Percentiles rank a stretch among this genome's conserved stretches.
Conservation (phyloP, 805 yeast species). For the Zygosaccharomyces pseudorouxii region DNA sequence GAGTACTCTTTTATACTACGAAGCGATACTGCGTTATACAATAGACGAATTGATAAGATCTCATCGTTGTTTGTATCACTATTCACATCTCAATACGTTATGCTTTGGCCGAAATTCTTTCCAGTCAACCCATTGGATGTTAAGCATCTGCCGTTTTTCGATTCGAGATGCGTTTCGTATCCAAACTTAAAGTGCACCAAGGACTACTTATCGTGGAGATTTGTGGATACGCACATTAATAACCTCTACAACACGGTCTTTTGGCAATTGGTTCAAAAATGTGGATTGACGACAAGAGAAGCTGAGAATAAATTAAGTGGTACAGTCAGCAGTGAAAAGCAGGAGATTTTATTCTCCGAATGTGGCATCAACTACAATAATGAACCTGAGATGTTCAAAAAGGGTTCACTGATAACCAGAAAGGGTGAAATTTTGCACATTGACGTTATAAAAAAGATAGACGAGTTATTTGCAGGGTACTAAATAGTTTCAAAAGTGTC, state of each 20-base stretch:
- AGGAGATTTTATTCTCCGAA: slow-evolving; percentile 73
- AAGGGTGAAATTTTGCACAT: slow-evolving; percentile 46
- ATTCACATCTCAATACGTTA: slow-evolving; percentile 71
- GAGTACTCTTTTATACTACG: slow-evolving; percentile 82
- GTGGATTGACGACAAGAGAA: slow-evolving; percentile 67
- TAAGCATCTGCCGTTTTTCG: slow-evolving; percentile 75
- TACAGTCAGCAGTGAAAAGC: slow-evolving; percentile 76
- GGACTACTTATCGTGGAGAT: slow-evolving; percentile 92
- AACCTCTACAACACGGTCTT: slow-evolving; percentile 90
- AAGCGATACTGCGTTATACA: slow-evolving; percentile 62
- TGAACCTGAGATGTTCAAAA: slow-evolving; percentile 82
- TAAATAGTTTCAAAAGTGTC: slow-evolving; percentile 2
- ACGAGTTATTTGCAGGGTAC: slow-evolving; percentile 35
- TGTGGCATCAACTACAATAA: slow-evolving; percentile 87
- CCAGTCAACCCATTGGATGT: slow-evolving; percentile 45
- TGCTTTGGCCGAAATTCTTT: slow-evolving; percentile 60
- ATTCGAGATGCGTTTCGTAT: slow-evolving; percentile 82
- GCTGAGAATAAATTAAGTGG: slow-evolving; percentile 78
- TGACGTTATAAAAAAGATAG: slow-evolving; percentile 39
- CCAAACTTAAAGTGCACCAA: slow-evolving; percentile 58
- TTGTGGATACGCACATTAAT: slow-evolving; percentile 93
- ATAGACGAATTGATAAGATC: slow-evolving; percentile 75
- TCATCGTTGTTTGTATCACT: slow-evolving; percentile 77
- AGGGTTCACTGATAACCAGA: slow-evolving; percentile 59
- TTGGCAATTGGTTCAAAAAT: slow-evolving; percentile 74